Percentiles rank a stretch among this genome's conserved stretches.
These are phyloP conservation scores for Citrus maxima DNA, from an alignment of 345 rosid species.

Conservation along the genomic window DNA sequence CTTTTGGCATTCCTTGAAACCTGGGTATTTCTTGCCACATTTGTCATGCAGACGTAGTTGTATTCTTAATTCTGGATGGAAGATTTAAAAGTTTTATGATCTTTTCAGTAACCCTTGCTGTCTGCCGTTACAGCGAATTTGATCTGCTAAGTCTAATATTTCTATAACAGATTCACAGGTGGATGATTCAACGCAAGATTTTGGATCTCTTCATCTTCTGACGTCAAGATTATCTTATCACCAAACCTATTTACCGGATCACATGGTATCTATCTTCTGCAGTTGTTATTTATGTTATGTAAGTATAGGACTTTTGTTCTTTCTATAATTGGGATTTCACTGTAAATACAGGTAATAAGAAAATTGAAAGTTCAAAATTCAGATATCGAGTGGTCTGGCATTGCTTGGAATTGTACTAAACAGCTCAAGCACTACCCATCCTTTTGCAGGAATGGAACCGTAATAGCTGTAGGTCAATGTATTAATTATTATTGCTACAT, in stretches of 20 bases:
- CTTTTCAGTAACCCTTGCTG: background rate
- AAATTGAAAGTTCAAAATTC: constrained; percentile 28
- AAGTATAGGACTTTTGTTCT: background rate
- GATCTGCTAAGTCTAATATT: background rate
- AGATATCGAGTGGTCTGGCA: constrained; percentile 44
- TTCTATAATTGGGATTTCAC: constrained; percentile 2
- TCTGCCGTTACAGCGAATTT: background rate
- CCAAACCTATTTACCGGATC: constrained; percentile 18
- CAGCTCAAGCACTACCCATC: constrained; percentile 48
- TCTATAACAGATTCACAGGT: background rate
- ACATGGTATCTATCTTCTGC: constrained; percentile 19
- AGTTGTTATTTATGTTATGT: background rate
- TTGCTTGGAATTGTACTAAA: constrained; percentile 42
- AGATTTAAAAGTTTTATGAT: background rate
- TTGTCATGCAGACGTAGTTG: background rate
- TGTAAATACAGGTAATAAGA: constrained; percentile 29
- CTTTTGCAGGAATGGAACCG: constrained; percentile 25
- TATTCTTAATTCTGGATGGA: background rate
- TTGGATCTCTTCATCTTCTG: constrained; percentile 8
- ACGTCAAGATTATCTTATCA: background rate
- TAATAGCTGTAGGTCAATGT: constrained; percentile 33
- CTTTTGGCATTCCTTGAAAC: background rate
- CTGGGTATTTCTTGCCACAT: background rate
- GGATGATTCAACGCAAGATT: constrained; percentile 10
- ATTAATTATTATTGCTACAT: background rate